Percentiles rank a stretch among this genome's conserved stretches.
These are phyloP conservation scores for Fusarium haematococcum DNA, from an alignment of 2,329 filamentous ascomycete genomes.

Conservation along the genomic window DNA sequence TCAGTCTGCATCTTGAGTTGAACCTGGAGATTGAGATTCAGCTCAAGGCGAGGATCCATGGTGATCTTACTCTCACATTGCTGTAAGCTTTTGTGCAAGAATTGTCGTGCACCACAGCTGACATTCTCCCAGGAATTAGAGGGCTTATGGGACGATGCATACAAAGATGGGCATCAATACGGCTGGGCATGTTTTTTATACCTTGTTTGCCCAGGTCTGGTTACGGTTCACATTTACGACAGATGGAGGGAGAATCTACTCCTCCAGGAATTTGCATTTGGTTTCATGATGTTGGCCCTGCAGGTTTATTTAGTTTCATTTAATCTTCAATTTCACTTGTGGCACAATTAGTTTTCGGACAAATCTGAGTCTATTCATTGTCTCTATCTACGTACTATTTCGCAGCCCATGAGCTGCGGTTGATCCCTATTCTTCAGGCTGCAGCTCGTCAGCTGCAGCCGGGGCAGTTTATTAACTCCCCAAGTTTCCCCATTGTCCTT, in stretches of 20 bases:
- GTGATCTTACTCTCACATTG: slow-evolving; percentile 82
- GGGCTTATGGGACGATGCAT: background rate
- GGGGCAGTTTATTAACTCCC: background rate
- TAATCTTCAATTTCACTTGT: background rate
- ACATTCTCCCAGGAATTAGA: slow-evolving; percentile 20
- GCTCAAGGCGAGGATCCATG: slow-evolving; percentile 86
- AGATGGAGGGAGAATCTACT: background rate
- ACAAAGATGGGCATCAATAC: background rate
- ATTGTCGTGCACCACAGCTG: background rate
- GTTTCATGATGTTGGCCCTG: background rate
- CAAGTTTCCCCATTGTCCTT: background rate
- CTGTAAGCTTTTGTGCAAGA: slow-evolving; percentile 56
- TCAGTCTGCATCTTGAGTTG: slow-evolving; percentile 79
- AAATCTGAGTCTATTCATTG: background rate
- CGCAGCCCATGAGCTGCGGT: background rate
- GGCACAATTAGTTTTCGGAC: background rate
- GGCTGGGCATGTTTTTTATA: background rate
- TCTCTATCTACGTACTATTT: background rate
- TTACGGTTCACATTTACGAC: background rate
- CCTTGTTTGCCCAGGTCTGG: background rate
- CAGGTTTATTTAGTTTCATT: background rate
- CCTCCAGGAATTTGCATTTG: background rate
- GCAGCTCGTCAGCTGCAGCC: background rate
- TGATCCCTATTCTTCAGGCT: background rate
- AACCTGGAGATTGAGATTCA: slow-evolving; percentile 88